These are phyloP conservation scores for Hermanozyma aechmeae DNA, from an alignment of 805 yeast species.

Conservation along the genomic window DNA sequence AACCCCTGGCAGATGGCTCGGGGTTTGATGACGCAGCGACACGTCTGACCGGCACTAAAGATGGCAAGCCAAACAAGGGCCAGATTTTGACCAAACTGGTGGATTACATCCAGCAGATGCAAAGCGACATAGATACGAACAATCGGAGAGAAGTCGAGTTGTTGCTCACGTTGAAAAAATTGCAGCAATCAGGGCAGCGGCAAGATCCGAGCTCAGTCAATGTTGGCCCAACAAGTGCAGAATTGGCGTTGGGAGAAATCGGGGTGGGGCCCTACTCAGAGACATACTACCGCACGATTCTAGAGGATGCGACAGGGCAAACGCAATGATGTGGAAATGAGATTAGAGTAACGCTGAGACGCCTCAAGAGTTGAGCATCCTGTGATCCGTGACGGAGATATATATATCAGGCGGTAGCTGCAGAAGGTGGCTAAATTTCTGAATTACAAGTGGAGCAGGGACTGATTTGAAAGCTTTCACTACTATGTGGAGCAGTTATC, in stretches of 20 bases:
- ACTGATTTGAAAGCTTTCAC: too few species aligned
- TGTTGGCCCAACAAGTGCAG: slow-evolving; percentile 65
- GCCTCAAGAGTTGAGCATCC: too few species aligned
- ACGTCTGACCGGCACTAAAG: slow-evolving; percentile 50
- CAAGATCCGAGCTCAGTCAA: slow-evolving; percentile 30
- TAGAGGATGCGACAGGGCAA: neutral
- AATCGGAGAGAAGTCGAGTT: slow-evolving; percentile 75
- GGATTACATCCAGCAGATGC: slow-evolving; percentile 59
- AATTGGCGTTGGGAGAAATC: slow-evolving; percentile 59
- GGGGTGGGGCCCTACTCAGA: slow-evolving; percentile 78
- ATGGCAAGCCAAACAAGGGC: slow-evolving; percentile 80
- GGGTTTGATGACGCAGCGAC: slow-evolving; percentile 4
- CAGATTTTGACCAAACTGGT: slow-evolving; percentile 70
- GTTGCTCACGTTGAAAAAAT: slow-evolving; percentile 49
- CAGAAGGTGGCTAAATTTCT: too few species aligned
- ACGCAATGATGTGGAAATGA: too few species aligned
- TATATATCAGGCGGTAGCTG: too few species aligned
- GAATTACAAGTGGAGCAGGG: too few species aligned
- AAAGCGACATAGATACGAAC: slow-evolving; percentile 65
- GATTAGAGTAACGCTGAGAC: too few species aligned
- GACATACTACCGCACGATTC: slow-evolving; percentile 7
- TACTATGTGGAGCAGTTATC: too few species aligned
- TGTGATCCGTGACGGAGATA: too few species aligned
- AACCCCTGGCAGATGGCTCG: slow-evolving; percentile 17
- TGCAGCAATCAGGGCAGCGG: slow-evolving; percentile 27